Percentiles rank a stretch among this genome's conserved stretches.
These are phyloP conservation scores for Sugiyamaella mastotermitis DNA, from an alignment of 805 yeast genomes.

Conservation along the genomic window DNA sequence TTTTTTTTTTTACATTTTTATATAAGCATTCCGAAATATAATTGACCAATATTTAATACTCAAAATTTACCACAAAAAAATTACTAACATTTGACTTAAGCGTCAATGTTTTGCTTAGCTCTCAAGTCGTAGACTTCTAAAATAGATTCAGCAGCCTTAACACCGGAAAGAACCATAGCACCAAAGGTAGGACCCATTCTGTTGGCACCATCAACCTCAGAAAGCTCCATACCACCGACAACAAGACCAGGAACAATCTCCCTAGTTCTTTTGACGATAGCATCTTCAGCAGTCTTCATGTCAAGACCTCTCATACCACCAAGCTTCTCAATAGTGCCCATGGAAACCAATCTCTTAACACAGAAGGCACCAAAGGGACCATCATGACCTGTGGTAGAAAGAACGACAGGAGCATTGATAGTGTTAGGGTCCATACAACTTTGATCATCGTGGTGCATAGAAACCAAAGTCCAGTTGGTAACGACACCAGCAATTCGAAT, in stretches of 20 bases:
- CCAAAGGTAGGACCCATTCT: constrained; percentile 85
- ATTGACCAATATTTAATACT: too few relatives aligned
- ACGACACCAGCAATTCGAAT: constrained; percentile 73
- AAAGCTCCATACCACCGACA: constrained; percentile 74
- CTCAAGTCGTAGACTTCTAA: constrained; percentile 21
- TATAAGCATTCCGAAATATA: too few relatives aligned
- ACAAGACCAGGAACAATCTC: constrained; percentile 58
- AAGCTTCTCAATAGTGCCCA: constrained; percentile 42
- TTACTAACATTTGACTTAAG: not conserved
- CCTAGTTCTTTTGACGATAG: constrained; percentile 62
- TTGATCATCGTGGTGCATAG: constrained; percentile 70
- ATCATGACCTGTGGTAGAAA: constrained; percentile 75
- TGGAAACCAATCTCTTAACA: constrained; percentile 58
- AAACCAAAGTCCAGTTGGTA: constrained; percentile 75
- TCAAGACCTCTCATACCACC: constrained; percentile 75
- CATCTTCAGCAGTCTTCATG: constrained; percentile 73
- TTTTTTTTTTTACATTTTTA: too few relatives aligned
- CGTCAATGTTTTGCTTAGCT: constrained; percentile 21
- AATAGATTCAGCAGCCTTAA: constrained; percentile 60
- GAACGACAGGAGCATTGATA: constrained; percentile 55
- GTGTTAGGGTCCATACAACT: constrained; percentile 82
- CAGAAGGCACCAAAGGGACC: constrained; percentile 80
- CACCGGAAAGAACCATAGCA: constrained; percentile 74
- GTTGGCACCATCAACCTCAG: constrained; percentile 70
- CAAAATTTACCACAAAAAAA: too few relatives aligned